Base-by-base conservation (phyloP, 495 filamentous ascomycete species). In the Cairneyella variabilis region DNA sequence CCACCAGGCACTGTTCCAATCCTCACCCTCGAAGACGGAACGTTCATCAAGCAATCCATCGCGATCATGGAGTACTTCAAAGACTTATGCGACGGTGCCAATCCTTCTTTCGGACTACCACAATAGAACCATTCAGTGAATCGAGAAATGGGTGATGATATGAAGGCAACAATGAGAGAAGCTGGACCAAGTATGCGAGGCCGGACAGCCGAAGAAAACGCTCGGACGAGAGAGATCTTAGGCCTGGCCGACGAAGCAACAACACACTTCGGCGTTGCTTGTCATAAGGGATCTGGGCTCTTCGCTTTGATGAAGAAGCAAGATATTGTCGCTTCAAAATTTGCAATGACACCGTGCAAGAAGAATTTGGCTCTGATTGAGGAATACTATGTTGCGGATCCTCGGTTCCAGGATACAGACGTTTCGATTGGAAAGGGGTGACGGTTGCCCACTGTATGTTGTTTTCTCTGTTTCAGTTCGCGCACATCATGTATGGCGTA, bases 51-150 rank as follows among this genome's bases (percentile, higher is more conserved):
- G 36, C 51, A 59, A 26, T 56, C 62, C 14, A 6, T 55, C 20
- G 62, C 59, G 3, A 59, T 64, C 17, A 32, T 64, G 1, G 59
- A 64, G 23, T 64, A 64, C 41, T 43, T 62, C 32, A 56, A 64
- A 49, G 62, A 60, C 16, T 27, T 59, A 40, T 64, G 56, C 48
- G 47, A 56, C 22, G 48, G 42, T 17, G 41, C 47, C 32, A 6
- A 22, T 12, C 14, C 14, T 7, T 7, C 11, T 17, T 45, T 22
- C n/a, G 20, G 14, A 18, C 34, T 39, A 7, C 36, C 20, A 27
- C 7, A 14, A 6, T 32, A 32, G 7, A 32, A 32, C 28, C 7
- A 6, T 32, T 32, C 28, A 7, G 28, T 14, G 14, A 32, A 32
- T 14, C 6, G 28, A 14, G 28, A 32, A 14, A 32, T 32, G 28